phyloP scores from a whole-genome alignment of 345 rosid genomes.

The Brassica cretica region DNA sequence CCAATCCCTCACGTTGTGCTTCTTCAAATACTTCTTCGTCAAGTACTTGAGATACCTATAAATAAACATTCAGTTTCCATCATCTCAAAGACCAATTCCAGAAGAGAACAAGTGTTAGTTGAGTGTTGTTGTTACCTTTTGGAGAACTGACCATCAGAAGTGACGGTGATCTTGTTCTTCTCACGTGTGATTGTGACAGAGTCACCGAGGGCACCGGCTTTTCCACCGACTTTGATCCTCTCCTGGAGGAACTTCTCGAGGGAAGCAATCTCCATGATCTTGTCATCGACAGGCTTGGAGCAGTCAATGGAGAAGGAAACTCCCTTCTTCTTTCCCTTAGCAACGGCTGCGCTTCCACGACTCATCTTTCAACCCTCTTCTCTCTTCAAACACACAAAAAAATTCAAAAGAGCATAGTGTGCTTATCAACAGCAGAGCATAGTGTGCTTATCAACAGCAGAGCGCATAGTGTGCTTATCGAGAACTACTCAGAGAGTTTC shows the following conservation, averaged over 20 bases:
- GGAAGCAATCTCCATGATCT: conserved; percentile 1
- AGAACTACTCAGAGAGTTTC: too few relatives aligned
- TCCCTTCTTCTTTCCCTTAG: background rate
- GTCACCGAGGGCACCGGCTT: background rate
- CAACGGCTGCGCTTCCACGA: background rate
- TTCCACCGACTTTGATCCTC: background rate
- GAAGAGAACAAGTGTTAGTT: background rate
- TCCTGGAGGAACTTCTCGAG: background rate
- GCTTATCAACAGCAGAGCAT: too few relatives aligned
- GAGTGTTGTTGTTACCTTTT: background rate
- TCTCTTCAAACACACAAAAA: too few relatives aligned
- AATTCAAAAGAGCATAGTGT: too few relatives aligned
- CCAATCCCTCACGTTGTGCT: conserved; percentile 1
- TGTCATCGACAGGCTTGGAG: background rate
- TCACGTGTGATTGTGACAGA: background rate
- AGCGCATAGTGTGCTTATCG: too few relatives aligned
- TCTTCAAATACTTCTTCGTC: background rate
- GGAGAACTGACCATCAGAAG: background rate
- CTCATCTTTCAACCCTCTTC: background rate
- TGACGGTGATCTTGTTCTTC: background rate
- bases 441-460: background rate
- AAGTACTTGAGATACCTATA: background rate
- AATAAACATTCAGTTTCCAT: background rate
- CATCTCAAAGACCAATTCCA: background rate
- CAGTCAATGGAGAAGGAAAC: background rate